A percentile compares a stretch with the other conserved stretches of the same genome.
phyloP scores from a whole-genome alignment of 2,329 filamentous ascomycete genomes.

The Ceratocystis eucalypticola region DNA sequence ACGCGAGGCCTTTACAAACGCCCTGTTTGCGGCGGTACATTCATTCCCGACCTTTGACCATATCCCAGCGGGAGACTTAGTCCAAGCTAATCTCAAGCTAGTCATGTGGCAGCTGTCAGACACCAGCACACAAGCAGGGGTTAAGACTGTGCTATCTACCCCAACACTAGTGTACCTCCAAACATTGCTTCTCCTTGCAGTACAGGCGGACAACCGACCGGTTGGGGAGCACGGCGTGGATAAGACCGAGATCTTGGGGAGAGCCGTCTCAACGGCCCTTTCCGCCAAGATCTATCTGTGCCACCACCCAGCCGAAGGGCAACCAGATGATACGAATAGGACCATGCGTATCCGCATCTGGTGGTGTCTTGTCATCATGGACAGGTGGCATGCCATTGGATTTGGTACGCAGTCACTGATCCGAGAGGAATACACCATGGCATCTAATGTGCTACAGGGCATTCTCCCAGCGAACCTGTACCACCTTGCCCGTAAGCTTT shows the following conservation, averaged over 20 bases:
- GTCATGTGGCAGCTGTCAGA: constrained; percentile 37
- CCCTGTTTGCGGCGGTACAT: constrained; percentile 44
- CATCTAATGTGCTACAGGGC: constrained; percentile 44
- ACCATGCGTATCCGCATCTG: constrained; percentile 33
- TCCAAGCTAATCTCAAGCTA: constrained; percentile 27
- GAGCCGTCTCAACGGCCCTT: constrained; percentile 52
- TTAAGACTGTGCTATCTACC: not conserved
- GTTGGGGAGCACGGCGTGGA: constrained; percentile 33
- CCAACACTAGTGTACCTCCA: constrained; percentile 43
- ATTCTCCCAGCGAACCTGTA: constrained; percentile 51
- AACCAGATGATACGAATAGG: constrained; percentile 49
- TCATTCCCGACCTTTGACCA: not conserved
- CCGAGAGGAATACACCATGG: constrained; percentile 46
- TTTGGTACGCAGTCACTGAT: constrained; percentile 50
- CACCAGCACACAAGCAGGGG: not conserved
- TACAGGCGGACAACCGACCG: constrained; percentile 49
- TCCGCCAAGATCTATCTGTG: constrained; percentile 47
- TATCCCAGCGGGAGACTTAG: constrained; percentile 4
- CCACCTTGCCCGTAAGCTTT: constrained; percentile 46
- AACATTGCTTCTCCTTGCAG: constrained; percentile 50
- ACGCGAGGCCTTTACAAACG: constrained; percentile 50
- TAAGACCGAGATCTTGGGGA: constrained; percentile 45
- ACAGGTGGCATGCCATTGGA: constrained; percentile 60
- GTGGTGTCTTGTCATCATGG: constrained; percentile 59
- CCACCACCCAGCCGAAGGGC: constrained; percentile 39